Evolutionary conservation across 805 yeast species (phyloP).

Genomic region (Saccharomycopsis sp.): DNA sequence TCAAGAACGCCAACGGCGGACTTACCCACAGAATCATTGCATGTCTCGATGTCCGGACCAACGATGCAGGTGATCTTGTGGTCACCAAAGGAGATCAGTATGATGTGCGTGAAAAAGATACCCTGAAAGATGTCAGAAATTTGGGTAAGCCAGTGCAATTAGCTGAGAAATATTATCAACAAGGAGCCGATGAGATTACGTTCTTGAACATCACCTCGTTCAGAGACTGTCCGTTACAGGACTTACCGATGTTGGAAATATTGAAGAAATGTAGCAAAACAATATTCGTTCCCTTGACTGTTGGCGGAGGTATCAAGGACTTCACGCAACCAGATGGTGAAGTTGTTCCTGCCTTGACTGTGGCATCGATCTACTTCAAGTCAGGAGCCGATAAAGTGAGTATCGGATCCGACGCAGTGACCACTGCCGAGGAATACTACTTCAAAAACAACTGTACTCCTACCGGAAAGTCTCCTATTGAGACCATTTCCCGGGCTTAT

Average conservation of each 20-base stretch:
- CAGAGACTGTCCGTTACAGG: constrained; percentile 86
- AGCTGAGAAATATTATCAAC: constrained; percentile 82
- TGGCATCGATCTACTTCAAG: constrained; percentile 85
- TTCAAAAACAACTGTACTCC: constrained; percentile 43
- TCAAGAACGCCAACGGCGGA: constrained; percentile 44
- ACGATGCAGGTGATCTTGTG: constrained; percentile 90
- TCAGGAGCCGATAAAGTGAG: constrained; percentile 98
- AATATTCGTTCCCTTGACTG: constrained; percentile 93
- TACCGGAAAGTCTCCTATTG: constrained; percentile 82
- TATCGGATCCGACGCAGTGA: constrained; percentile 96
- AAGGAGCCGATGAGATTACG: constrained; percentile 97
- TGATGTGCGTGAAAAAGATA: constrained; percentile 77
- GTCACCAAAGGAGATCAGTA: constrained; percentile 99
- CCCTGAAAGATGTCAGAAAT: constrained; percentile 67
- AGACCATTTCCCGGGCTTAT: constrained; percentile 83
- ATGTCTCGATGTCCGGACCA: constrained; percentile 92
- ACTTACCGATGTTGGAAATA: constrained; percentile 94
- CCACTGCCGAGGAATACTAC: constrained; percentile 80
- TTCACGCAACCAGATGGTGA: constrained; percentile 81
- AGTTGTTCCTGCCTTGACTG: constrained; percentile 74
- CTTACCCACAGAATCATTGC: constrained; percentile 90
- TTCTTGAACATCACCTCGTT: constrained; percentile 93
- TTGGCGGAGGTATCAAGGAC: constrained; percentile 97
- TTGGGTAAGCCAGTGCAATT: constrained; percentile 94
- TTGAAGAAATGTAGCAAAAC: constrained; percentile 76